Percentiles rank a stretch among this genome's conserved stretches.
Evolutionary conservation across 306 rosid genomes (phyloP).

Genomic region (Sophora flavescens): DNA sequence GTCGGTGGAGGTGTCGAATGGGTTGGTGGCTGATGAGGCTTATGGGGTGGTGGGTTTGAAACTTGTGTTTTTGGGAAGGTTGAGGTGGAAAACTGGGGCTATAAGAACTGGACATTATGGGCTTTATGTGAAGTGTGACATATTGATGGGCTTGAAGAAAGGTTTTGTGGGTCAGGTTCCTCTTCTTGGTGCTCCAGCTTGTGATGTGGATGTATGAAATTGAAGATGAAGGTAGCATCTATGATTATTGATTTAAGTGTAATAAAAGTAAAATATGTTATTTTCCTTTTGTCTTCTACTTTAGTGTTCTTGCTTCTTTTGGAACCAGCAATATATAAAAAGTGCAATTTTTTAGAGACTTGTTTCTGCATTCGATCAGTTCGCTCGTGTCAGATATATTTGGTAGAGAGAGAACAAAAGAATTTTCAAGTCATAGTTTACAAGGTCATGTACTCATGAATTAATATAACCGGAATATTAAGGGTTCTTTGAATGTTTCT

Average conservation of each 20-base stretch:
- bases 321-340: background rate
- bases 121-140: constrained; percentile 68
- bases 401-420: background rate
- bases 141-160: constrained; percentile 72
- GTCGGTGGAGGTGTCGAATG: constrained; percentile 64
- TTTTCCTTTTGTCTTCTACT: background rate
- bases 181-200: constrained; percentile 64
- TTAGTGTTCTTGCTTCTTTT: background rate
- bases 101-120: constrained; percentile 64
- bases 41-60: constrained; percentile 73
- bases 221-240: background rate
- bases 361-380: constrained; percentile 14
- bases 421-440: background rate
- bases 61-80: constrained; percentile 67
- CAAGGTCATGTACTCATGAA: background rate
- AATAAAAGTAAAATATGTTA: background rate
- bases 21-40: constrained; percentile 64
- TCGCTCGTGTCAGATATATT: too few species aligned
- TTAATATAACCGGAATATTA: background rate
- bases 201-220: constrained; percentile 68
- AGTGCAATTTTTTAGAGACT: background rate
- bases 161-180: constrained; percentile 84
- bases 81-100: constrained; percentile 79
- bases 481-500: background rate
- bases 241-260: background rate